Evolutionary conservation across 1,284 basidiomycete species (phyloP).

Genomic region (Papiliotrema fonsecae): DNA sequence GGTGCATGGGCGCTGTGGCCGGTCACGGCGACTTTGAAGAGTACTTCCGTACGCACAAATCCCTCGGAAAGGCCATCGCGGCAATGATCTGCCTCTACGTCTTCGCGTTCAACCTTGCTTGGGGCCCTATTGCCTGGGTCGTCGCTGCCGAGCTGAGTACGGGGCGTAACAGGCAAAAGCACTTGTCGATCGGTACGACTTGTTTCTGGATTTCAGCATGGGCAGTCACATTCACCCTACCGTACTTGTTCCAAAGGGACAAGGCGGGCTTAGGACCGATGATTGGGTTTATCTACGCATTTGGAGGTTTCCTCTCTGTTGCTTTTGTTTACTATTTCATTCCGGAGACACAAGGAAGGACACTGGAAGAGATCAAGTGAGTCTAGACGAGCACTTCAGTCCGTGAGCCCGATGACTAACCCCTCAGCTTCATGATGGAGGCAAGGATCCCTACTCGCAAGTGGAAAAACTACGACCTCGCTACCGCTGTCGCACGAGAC

Average conservation of each 20-base stretch:
- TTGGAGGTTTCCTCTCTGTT: slow-evolving; percentile 39
- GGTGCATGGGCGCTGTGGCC: slow-evolving; percentile 40
- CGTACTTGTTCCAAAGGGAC: slow-evolving; percentile 36
- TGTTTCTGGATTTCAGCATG: slow-evolving; percentile 51
- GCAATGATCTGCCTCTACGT: slow-evolving; percentile 51
- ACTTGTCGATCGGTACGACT: slow-evolving; percentile 49
- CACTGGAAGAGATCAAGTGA: slow-evolving; percentile 42
- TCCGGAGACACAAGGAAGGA: slow-evolving; percentile 42
- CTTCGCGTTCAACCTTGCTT: slow-evolving; percentile 50
- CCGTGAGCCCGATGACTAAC: not conserved
- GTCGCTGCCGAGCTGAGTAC: slow-evolving; percentile 45
- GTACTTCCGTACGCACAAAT: slow-evolving; percentile 22
- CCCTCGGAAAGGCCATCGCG: slow-evolving; percentile 42
- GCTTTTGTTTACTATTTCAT: slow-evolving; percentile 51
- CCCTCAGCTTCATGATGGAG: slow-evolving; percentile 31
- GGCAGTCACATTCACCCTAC: slow-evolving; percentile 48
- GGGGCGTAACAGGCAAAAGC: slow-evolving; percentile 49
- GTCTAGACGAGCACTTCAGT: slow-evolving; percentile 3
- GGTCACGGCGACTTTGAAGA: slow-evolving; percentile 27
- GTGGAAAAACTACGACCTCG: slow-evolving; percentile 40
- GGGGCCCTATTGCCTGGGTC: slow-evolving; percentile 50
- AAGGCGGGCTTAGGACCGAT: slow-evolving; percentile 47
- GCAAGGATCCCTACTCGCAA: slow-evolving; percentile 38
- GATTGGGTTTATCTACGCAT: slow-evolving; percentile 43
- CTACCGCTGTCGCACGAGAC: slow-evolving; percentile 29